Evolutionary conservation across 805 yeast species (phyloP).

Genomic region (Lachancea fermentati): DNA sequence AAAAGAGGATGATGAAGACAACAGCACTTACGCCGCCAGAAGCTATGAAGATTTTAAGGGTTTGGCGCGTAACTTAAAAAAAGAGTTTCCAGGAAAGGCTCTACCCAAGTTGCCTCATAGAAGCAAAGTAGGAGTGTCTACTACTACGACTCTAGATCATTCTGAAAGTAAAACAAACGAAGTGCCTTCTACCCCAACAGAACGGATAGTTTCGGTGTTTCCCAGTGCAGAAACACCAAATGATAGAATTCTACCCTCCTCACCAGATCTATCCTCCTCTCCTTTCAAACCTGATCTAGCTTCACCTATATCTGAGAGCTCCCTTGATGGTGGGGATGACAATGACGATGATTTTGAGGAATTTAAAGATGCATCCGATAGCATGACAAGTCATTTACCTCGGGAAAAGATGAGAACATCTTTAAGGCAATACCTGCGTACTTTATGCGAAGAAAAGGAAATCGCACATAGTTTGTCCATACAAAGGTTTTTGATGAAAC

Average conservation of each 20-base stretch:
- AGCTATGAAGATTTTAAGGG: conserved; percentile 63
- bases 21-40: conserved; percentile 46
- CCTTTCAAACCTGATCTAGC: neutral
- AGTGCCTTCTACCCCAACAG: conserved; percentile 15
- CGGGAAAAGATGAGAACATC: conserved; percentile 77
- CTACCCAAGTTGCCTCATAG: conserved; percentile 56
- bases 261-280: neutral
- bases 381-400: conserved; percentile 35
- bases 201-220: conserved; percentile 15
- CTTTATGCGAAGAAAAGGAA: conserved; percentile 48
- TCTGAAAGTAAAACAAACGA: neutral
- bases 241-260: neutral
- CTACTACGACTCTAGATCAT: conserved; percentile 10
- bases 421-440: conserved; percentile 63
- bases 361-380: conserved; percentile 23
- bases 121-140: conserved; percentile 36
- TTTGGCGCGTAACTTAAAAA: conserved; percentile 47
- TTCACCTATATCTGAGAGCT: neutral
- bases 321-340: conserved; percentile 10
- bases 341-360: conserved; percentile 15
- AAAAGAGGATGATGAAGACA: conserved; percentile 29
- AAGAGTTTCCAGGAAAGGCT: conserved; percentile 62
- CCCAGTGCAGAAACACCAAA: conserved; percentile 3
- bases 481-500: conserved; percentile 41
- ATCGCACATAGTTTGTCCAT: conserved; percentile 49